Evolutionary conservation across 2,329 filamentous ascomycete species (phyloP).

Genomic region (Sodiomyces alkalinus): DNA sequence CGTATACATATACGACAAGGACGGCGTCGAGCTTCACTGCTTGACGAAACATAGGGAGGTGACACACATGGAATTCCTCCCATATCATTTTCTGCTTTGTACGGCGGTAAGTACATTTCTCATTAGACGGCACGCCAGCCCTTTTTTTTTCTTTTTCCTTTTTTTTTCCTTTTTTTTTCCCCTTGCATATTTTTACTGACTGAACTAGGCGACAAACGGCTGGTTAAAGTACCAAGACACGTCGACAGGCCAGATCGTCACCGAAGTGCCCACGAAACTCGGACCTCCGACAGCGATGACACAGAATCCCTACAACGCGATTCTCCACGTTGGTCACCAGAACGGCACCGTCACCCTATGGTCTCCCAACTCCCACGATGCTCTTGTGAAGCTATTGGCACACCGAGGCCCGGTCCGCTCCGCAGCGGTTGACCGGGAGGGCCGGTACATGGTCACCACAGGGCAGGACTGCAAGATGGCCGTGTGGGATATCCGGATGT

Average conservation of each 20-base stretch:
- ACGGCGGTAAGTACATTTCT: slow-evolving; percentile 53
- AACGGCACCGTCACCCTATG: slow-evolving; percentile 90
- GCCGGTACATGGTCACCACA: slow-evolving; percentile 87
- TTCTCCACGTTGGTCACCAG: slow-evolving; percentile 84
- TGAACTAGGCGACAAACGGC: slow-evolving; percentile 54
- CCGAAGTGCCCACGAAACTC: slow-evolving; percentile 70
- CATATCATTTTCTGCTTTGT: slow-evolving; percentile 87
- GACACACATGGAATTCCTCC: slow-evolving; percentile 85
- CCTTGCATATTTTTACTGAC: slow-evolving; percentile 9
- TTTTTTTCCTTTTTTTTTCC: no score
- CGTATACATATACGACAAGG: slow-evolving; percentile 88
- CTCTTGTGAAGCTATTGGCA: slow-evolving; percentile 80
- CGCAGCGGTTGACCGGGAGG: slow-evolving; percentile 73
- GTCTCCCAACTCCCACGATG: slow-evolving; percentile 80
- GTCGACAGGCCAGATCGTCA: slow-evolving; percentile 78
- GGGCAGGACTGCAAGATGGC: slow-evolving; percentile 84
- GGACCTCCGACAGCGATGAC: slow-evolving; percentile 71
- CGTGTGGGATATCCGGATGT: slow-evolving; percentile 93
- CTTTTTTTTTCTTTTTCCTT: not conserved
- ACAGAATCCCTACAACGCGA: slow-evolving; percentile 85
- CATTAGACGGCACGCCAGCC: no score
- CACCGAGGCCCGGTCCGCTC: slow-evolving; percentile 81
- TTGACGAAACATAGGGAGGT: slow-evolving; percentile 83
- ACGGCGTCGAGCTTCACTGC: slow-evolving; percentile 85
- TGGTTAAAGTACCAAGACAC: slow-evolving; percentile 91